These are phyloP conservation scores for Hypoxylon fragiforme DNA, from an alignment of 495 filamentous ascomycete genomes.

Conservation along the genomic window DNA sequence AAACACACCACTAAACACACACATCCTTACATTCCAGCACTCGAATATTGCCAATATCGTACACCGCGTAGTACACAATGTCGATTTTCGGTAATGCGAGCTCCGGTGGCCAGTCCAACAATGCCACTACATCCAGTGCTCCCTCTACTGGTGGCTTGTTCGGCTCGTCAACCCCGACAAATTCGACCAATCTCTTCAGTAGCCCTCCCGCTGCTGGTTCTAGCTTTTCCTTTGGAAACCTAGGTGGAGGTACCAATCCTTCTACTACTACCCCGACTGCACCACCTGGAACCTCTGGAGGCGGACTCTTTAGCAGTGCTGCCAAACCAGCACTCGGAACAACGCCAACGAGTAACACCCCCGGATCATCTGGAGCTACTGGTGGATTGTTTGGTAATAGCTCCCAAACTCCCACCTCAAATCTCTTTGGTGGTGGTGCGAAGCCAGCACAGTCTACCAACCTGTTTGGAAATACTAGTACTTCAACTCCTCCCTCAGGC, in stretches of 20 bases:
- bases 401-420: constrained; percentile 22
- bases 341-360: constrained; percentile 19
- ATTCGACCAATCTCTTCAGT: constrained; percentile 27
- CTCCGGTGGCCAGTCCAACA: constrained; percentile 42
- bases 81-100: constrained; percentile 43
- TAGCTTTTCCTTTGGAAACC: constrained; percentile 48
- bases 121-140: constrained; percentile 45
- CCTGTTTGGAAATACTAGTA: constrained; percentile 23
- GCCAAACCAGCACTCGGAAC: constrained; percentile 29
- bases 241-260: constrained; percentile 23
- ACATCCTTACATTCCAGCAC: constrained; percentile 26
- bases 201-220: constrained; percentile 30
- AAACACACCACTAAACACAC: background rate
- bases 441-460: constrained; percentile 36
- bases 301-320: constrained; percentile 56
- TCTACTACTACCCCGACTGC: constrained; percentile 7
- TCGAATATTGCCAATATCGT: too few species aligned
- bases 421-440: constrained; percentile 30
- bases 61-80: constrained; percentile 15
- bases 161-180: constrained; percentile 34
- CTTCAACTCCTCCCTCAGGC: constrained; percentile 35
- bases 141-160: constrained; percentile 46
- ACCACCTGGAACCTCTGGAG: constrained; percentile 37
- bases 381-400: constrained; percentile 43
- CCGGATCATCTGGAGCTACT: constrained; percentile 38